phyloP scores from a whole-genome alignment of 1,139 yeast genomes.

The Suhomyces anneliseae region DNA sequence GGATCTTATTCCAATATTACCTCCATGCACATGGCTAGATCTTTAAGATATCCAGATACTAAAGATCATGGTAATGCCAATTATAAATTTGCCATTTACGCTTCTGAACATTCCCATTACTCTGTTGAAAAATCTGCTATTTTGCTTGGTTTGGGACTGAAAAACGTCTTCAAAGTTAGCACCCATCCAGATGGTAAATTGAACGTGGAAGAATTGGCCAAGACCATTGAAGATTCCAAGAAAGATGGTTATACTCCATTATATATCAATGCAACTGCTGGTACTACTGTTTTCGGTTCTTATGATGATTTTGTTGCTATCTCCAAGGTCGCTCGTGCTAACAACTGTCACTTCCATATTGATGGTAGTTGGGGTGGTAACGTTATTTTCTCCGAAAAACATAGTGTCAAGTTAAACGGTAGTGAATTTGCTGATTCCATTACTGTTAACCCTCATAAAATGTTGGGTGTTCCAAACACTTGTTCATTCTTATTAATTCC shows the following conservation, averaged over 20 bases:
- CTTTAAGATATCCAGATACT: conserved; percentile 67
- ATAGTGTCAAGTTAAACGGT: conserved; percentile 54
- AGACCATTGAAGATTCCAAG: conserved; percentile 43
- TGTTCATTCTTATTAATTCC: conserved; percentile 80
- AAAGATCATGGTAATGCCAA: conserved; percentile 57
- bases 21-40: conserved; percentile 74
- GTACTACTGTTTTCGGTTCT: conserved; percentile 86
- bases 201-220: conserved; percentile 49
- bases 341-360: conserved; percentile 73
- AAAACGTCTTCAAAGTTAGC: conserved; percentile 61
- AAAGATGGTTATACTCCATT: conserved; percentile 66
- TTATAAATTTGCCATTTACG: conserved; percentile 64
- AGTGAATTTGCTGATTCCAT: conserved; percentile 70
- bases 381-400: conserved; percentile 61
- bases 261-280: conserved; percentile 82
- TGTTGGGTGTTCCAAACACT: conserved; percentile 88
- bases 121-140: conserved; percentile 84
- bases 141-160: conserved; percentile 68
- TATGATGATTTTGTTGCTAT: conserved; percentile 68
- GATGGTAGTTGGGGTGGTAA: conserved; percentile 96
- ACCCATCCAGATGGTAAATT: conserved; percentile 57
- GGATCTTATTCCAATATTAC: conserved; percentile 88
- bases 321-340: conserved; percentile 50
- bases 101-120: conserved; percentile 76
- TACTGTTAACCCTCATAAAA: conserved; percentile 84